Base-by-base conservation (phyloP, 2,329 filamentous ascomycete genomes). In the Colletotrichum sojae region DNA sequence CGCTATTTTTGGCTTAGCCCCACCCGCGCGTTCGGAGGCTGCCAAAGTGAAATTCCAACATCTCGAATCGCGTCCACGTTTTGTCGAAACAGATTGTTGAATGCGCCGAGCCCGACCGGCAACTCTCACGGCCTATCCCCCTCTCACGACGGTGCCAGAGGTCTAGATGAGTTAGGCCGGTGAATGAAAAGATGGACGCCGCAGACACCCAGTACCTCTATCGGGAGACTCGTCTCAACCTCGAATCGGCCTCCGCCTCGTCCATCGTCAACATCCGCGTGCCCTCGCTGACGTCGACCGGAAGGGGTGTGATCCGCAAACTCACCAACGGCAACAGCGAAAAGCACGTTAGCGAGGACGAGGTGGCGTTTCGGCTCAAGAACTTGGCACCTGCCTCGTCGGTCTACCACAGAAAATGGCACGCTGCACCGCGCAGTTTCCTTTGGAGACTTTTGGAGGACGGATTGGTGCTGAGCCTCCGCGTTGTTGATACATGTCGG, bases 371-470 rank as follows among this genome's bases (percentile, higher is more conserved):
- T 76, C 89, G 91, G 73, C 84, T 88, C 69, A 90, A 89, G 71
- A 89, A 93, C 76, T 83, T 98, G 61, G 94, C 95, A 27, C 91
- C 86, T 2, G 89, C 94, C 39, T 92, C 94, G 31, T 94, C 94
- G 2, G 87, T 98, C 64, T 97, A 94, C 83, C 94, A 97, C 80
- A 90, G 96, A 63, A 88, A 89, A 78, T 88, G 92, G 78, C 89
- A 92, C 76, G 85, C 88, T 72, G 91, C 92, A 72, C 96, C 96
- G 46, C 91, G 93, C 77, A 94, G 90, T 80, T 97, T 98, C 77
- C 86, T 97, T 55, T 99, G 96, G 96, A 90, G 95, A 74, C 87
- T 98, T 46, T 83, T 98, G 70, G 92, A 97, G 76, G 90, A 94
- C 75, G 90, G 90, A 76, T 92, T 89, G 73, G 85, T 94, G 71